A percentile compares a stretch with the other conserved stretches of the same genome.
Conservation (phyloP, 139 green algal species). For the Auxenochlorella pyrenoidosa region DNA sequence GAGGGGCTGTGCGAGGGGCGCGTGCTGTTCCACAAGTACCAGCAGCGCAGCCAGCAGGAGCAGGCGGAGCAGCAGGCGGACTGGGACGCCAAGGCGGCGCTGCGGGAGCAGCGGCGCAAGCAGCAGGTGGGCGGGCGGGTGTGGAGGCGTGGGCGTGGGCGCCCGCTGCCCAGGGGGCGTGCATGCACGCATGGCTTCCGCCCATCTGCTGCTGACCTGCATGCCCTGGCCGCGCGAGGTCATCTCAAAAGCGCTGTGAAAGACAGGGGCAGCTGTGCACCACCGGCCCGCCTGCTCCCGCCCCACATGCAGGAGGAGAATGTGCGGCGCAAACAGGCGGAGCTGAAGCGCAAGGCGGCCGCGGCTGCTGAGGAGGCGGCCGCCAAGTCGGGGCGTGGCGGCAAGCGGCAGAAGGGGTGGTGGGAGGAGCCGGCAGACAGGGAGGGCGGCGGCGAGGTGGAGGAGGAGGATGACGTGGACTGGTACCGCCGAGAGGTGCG, state of each 20-base stretch:
- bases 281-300: too few species aligned
- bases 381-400: neutral
- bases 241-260: too few species aligned
- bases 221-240: too few species aligned
- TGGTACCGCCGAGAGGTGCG: conserved; percentile 68
- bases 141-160: neutral
- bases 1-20: conserved; percentile 91
- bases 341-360: conserved; percentile 56
- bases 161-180: conserved; percentile 12
- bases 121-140: conserved; percentile 55
- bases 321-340: conserved; percentile 64
- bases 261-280: too few species aligned
- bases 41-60: conserved; percentile 69
- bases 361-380: conserved; percentile 13
- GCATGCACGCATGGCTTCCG: neutral
- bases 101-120: conserved; percentile 66
- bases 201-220: too few species aligned
- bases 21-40: conserved; percentile 91
- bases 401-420: conserved; percentile 36
- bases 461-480: conserved; percentile 71
- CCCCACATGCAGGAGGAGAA: conserved; percentile 64
- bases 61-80: conserved; percentile 57
- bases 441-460: conserved; percentile 13
- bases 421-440: conserved; percentile 37
- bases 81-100: conserved; percentile 50